Percentiles rank a stretch among this genome's conserved stretches.
Evolutionary conservation across 352 stramenopile species (phyloP).

Genomic region (Phytophthora sp.): DNA sequence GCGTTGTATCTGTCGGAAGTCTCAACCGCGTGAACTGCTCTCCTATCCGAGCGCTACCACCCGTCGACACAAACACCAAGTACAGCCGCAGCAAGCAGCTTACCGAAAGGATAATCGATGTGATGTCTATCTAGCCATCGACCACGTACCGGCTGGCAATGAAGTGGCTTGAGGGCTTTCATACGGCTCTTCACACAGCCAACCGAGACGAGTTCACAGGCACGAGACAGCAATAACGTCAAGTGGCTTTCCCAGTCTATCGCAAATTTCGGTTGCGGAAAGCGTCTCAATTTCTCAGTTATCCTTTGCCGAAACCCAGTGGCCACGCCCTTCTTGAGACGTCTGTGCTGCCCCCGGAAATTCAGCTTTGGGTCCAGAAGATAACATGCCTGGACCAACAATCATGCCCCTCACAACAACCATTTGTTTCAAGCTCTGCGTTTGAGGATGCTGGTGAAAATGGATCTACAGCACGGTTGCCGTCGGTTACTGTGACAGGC

Average conservation of each 20-base stretch:
- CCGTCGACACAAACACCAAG: conserved; percentile 3
- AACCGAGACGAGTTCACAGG: conserved; percentile 9
- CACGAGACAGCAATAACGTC: not conserved
- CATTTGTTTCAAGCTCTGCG: no score
- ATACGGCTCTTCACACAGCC: not conserved
- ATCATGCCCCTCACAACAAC: no score
- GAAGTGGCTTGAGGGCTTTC: conserved; percentile 9
- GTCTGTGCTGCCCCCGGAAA: not conserved
- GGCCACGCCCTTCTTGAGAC: not conserved
- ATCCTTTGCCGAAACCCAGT: not conserved
- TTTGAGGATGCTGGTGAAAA: no score
- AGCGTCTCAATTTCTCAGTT: not conserved
- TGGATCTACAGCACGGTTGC: no score
- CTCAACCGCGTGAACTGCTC: conserved; percentile 7
- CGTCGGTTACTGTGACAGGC: no score
- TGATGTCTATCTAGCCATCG: conserved; percentile 11
- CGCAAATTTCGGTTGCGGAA: not conserved
- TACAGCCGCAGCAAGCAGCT: no score
- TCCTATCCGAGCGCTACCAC: not conserved
- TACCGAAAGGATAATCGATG: conserved; percentile 12
- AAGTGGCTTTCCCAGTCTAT: not conserved
- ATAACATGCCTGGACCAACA: no score
- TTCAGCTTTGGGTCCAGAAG: no score
- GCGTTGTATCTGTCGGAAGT: not conserved
- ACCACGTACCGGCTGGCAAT: conserved; percentile 4